These are phyloP conservation scores for Raddia distichophylla DNA, from an alignment of 176 grass and related monocot genomes.

Conservation along the genomic window DNA sequence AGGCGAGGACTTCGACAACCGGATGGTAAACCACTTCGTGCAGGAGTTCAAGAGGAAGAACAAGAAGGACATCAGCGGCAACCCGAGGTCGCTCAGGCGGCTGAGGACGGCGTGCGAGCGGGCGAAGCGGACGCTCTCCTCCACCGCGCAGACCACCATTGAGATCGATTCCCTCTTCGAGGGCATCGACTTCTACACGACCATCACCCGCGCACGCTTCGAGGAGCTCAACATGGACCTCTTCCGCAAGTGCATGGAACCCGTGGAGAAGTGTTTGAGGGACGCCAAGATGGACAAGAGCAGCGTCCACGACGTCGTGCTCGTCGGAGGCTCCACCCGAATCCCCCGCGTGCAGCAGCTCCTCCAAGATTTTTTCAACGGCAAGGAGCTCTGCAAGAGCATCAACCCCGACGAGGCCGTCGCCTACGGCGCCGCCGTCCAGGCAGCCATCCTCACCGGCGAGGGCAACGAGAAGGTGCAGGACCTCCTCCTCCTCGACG, in stretches of 20 bases:
- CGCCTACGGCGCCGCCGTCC: conserved; percentile 88
- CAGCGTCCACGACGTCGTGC: conserved; percentile 78
- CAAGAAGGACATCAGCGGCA: conserved; percentile 93
- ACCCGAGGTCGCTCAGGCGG: conserved; percentile 71
- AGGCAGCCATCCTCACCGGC: conserved; percentile 83
- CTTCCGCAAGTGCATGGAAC: conserved; percentile 92
- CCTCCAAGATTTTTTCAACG: conserved; percentile 96
- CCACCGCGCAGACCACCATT: conserved; percentile 86
- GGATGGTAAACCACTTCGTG: conserved; percentile 93
- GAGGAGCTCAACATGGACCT: conserved; percentile 99
- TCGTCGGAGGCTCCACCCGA: conserved; percentile 88
- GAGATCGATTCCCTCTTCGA: conserved; percentile 94
- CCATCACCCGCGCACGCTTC: conserved; percentile 89
- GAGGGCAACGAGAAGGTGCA: conserved; percentile 91
- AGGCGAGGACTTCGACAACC: conserved; percentile 95
- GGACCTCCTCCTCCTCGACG: conserved; percentile 80
- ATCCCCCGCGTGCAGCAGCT: conserved; percentile 90
- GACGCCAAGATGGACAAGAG: conserved; percentile 98
- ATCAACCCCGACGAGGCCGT: conserved; percentile 99
- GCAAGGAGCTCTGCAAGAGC: conserved; percentile 97
- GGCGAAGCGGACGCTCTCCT: conserved; percentile 89
- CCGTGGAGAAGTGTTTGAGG: conserved; percentile 90
- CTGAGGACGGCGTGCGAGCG: conserved; percentile 85
- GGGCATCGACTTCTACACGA: conserved; percentile 91
- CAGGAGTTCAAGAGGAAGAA: conserved; percentile 94